Percentiles rank a stretch among this genome's conserved stretches.
These are phyloP conservation scores for Hypoxylon sp. DNA, from an alignment of 2,329 filamentous ascomycete species.

Conservation along the genomic window DNA sequence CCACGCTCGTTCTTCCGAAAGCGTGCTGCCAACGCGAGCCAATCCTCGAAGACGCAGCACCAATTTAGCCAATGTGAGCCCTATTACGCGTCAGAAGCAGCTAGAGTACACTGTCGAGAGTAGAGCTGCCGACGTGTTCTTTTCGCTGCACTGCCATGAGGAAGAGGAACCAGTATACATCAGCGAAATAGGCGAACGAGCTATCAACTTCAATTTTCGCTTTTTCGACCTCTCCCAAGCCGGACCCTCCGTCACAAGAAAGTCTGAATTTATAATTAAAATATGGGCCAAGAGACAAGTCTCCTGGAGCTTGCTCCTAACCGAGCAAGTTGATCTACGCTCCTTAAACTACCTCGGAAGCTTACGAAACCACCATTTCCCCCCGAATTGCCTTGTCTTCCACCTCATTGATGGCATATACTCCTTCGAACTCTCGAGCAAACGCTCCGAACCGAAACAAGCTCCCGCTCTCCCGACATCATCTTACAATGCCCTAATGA, in stretches of 20 bases:
- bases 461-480: slow-evolving; percentile 73
- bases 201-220: slow-evolving; percentile 92
- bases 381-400: slow-evolving; percentile 86
- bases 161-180: slow-evolving; percentile 85
- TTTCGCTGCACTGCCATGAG: slow-evolving; percentile 81
- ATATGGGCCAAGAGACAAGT: slow-evolving; percentile 78
- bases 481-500: slow-evolving; percentile 90
- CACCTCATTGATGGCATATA: slow-evolving; percentile 91
- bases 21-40: slow-evolving; percentile 58
- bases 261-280: slow-evolving; percentile 75
- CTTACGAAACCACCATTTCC: slow-evolving; percentile 79
- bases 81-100: slow-evolving; percentile 76
- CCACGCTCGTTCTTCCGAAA: slow-evolving; percentile 70
- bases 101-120: slow-evolving; percentile 80
- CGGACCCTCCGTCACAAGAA: slow-evolving; percentile 75
- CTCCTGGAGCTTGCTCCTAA: slow-evolving; percentile 75
- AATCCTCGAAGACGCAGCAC: slow-evolving; percentile 65
- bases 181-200: slow-evolving; percentile 83
- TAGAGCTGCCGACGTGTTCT: slow-evolving; percentile 88
- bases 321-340: slow-evolving; percentile 79
- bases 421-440: slow-evolving; percentile 77
- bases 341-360: slow-evolving; percentile 84
- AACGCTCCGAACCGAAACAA: slow-evolving; percentile 66
- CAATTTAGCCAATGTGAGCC: slow-evolving; percentile 63
- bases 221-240: slow-evolving; percentile 82